phyloP scores from a whole-genome alignment of 2,329 filamentous ascomycete species.

The Venturia carpophila region DNA sequence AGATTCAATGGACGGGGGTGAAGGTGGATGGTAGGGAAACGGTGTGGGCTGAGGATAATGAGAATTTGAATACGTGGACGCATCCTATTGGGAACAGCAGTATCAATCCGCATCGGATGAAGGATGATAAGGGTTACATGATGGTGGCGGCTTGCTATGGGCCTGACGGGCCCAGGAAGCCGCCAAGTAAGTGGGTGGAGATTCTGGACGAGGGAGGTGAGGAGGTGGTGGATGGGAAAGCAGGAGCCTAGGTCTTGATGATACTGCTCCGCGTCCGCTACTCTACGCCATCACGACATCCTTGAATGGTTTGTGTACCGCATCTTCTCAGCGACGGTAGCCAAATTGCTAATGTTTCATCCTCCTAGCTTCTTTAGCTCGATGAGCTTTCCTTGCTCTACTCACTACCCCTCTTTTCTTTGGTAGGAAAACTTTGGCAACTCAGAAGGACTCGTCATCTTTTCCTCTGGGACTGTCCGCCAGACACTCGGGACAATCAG shows the following conservation, averaged over 20 bases:
- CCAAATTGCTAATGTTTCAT: too few species aligned
- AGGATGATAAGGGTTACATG: slow-evolving; percentile 17
- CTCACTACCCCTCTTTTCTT: too few species aligned
- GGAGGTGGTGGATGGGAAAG: background rate
- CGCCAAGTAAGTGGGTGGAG: slow-evolving; percentile 5
- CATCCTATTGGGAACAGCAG: slow-evolving; percentile 9
- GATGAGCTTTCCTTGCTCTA: too few species aligned
- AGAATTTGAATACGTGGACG: slow-evolving; percentile 1
- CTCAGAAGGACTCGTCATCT: too few species aligned
- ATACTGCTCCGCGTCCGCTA: background rate
- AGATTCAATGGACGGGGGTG: slow-evolving; percentile 11
- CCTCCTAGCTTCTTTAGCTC: too few species aligned
- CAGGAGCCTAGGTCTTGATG: background rate
- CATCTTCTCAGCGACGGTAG: background rate
- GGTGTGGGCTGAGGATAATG: slow-evolving; percentile 8
- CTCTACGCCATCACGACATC: background rate
- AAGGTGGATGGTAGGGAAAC: slow-evolving; percentile 7
- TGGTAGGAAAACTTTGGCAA: too few species aligned
- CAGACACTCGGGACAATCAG: too few species aligned
- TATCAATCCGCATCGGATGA: slow-evolving; percentile 16
- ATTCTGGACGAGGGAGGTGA: background rate
- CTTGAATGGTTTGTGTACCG: background rate
- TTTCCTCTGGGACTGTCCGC: too few species aligned
- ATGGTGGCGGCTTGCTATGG: slow-evolving; percentile 16
- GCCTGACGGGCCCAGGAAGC: slow-evolving; percentile 13